Percentiles rank a stretch among this genome's conserved stretches.
phyloP scores from a whole-genome alignment of 768 basidiomycete species.

The Lactarius vividus region DNA sequence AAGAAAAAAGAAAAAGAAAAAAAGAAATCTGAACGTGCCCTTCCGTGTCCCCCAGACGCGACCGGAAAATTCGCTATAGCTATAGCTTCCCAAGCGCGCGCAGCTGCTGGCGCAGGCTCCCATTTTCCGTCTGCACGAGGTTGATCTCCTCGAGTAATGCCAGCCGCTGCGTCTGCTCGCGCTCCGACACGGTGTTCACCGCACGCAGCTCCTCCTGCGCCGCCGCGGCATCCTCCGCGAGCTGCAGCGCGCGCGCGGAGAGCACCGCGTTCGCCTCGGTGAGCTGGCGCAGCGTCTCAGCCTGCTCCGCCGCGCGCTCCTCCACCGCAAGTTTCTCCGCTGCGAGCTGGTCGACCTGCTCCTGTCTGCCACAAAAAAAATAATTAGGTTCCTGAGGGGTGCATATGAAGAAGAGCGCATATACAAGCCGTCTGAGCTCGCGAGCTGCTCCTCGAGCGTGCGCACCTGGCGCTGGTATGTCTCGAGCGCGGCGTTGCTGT shows the following conservation, averaged over 20 bases:
- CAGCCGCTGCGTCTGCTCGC: constrained; percentile 79
- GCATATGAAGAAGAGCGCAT: too few species aligned
- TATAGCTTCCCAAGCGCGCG: constrained; percentile 52
- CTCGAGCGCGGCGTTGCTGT: constrained; percentile 74
- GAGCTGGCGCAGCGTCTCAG: constrained; percentile 69
- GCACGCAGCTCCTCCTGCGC: constrained; percentile 68
- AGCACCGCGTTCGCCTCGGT: constrained; percentile 76
- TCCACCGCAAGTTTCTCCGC: constrained; percentile 72
- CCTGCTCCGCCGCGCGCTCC: constrained; percentile 63
- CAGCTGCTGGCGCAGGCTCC: constrained; percentile 64
- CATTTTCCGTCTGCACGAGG: constrained; percentile 76
- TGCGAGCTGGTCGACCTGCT: constrained; percentile 62
- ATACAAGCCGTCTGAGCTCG: constrained; percentile 46
- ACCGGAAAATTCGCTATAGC: neutral
- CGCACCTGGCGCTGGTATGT: constrained; percentile 89
- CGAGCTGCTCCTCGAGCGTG: constrained; percentile 73
- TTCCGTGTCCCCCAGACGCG: neutral
- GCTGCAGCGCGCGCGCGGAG: constrained; percentile 64
- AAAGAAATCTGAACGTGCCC: neutral
- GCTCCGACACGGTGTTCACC: constrained; percentile 45
- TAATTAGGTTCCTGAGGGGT: too few species aligned
- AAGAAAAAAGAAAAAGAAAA: neutral
- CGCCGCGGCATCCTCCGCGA: constrained; percentile 67
- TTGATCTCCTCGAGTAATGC: constrained; percentile 89
- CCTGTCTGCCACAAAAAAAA: too few species aligned